Base-by-base conservation (phyloP, 1,139 yeast species). In the Suhomyces coccinellae region DNA sequence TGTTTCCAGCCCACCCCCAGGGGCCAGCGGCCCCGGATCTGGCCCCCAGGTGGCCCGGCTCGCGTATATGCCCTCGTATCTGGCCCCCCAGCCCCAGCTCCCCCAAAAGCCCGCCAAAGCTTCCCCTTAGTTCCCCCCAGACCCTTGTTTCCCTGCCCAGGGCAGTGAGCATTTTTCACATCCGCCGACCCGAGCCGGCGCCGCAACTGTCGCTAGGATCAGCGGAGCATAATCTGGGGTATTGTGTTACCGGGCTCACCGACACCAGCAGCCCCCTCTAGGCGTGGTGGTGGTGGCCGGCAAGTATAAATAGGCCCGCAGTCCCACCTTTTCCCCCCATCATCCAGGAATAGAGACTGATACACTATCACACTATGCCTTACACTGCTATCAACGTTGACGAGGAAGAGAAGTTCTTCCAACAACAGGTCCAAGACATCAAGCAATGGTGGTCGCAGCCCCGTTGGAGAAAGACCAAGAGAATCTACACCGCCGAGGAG, bases 381-480 rank as follows among this genome's bases (percentile, higher is more conserved):
- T 78, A 75, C 71, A 65, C 85, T 40, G 67, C 73, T 55, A 79
- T 82, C 52, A 75, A 81, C 63, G 55, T 80, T 40, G 71, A 80
- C 59, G 73, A 75, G 54, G 93, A 86, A 69, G 87, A 85, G 59
- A 66, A 66, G 53, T 74, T 73, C 61, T 87, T 77, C 77, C 81
- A 85, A 59, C 68, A 75, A 43, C 90, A 89, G 65, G 86, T 88
- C 49, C 73, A 77, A 41, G 87, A 82, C 42, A 84, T 91, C 60
- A 79, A 84, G 54, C 63, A 82, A 61, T 91, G 98, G 98, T 91
- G 98, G 98, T 62, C 85, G 10, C 79, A 85, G 59, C 95, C 96
- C 52, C 86, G 99, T 69, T 91, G 96, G 96, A 73, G 71, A 51
- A 81, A 84, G 61, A 87, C 96, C 61, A 88, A 84, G 73, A 85